A percentile compares a stretch with the other conserved stretches of the same genome.
Conservation (phyloP, 805 yeast species). For the Saccharomycopsis babjevae region DNA sequence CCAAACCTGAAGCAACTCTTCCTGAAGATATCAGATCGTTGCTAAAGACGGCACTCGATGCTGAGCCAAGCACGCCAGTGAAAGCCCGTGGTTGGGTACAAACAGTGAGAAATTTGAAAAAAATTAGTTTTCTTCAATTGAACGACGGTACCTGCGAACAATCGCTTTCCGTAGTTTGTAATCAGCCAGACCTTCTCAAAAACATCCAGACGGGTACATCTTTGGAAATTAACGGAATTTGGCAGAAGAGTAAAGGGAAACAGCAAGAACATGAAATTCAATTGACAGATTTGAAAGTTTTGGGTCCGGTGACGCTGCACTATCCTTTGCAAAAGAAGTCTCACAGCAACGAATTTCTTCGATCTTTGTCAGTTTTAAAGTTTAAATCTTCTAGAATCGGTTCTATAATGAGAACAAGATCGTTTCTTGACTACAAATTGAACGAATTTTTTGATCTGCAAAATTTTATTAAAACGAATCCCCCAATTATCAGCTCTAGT, state of each 20-base stretch:
- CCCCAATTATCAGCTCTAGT: conserved; percentile 79
- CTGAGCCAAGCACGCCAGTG: not conserved
- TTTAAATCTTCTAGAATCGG: conserved; percentile 62
- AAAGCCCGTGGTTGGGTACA: conserved; percentile 57
- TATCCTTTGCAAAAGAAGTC: conserved; percentile 82
- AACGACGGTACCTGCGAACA: conserved; percentile 61
- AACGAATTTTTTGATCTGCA: conserved; percentile 41
- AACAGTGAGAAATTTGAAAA: conserved; percentile 62
- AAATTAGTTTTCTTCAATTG: conserved; percentile 69
- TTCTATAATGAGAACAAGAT: conserved; percentile 62
- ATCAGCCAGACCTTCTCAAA: conserved; percentile 27
- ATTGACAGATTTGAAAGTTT: conserved; percentile 30
- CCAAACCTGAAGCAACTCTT: conserved; percentile 5
- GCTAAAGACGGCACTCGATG: not conserved
- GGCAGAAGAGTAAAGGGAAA: conserved; percentile 40
- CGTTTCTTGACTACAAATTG: conserved; percentile 47
- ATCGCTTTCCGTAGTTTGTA: conserved; percentile 42
- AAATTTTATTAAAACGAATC: conserved; percentile 62
- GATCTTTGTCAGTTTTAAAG: conserved; percentile 67
- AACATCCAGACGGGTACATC: conserved; percentile 38
- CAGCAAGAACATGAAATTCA: conserved; percentile 44
- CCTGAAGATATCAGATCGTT: conserved; percentile 2
- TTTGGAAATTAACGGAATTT: conserved; percentile 38
- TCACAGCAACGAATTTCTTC: conserved; percentile 53
- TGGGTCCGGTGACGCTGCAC: conserved; percentile 51